phyloP scores from a whole-genome alignment of 192 early-diverging fungal species.

The Linnemannia schmuckeri region DNA sequence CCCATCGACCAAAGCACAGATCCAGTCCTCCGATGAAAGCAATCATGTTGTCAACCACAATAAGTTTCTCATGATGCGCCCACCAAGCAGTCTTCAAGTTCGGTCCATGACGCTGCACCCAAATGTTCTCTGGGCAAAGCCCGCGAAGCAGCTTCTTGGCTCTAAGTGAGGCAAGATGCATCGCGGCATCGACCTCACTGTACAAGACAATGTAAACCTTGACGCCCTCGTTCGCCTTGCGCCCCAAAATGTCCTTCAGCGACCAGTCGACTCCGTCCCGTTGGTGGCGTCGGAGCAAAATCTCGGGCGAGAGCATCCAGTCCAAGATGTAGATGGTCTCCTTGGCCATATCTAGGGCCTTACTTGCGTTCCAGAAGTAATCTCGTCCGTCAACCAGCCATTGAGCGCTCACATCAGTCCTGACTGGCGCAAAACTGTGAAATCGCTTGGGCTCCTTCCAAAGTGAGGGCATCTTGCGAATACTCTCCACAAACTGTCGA shows the following conservation, averaged over 20 bases:
- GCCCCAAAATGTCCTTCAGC: slow-evolving; percentile 78
- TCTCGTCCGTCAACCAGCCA: slow-evolving; percentile 85
- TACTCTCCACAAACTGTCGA: slow-evolving; percentile 71
- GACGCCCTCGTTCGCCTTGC: slow-evolving; percentile 87
- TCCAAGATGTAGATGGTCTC: slow-evolving; percentile 79
- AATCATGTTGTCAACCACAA: slow-evolving; percentile 81
- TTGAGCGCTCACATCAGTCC: slow-evolving; percentile 66
- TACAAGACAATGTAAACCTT: slow-evolving; percentile 87
- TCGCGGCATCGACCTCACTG: slow-evolving; percentile 82
- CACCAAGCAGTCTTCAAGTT: slow-evolving; percentile 79
- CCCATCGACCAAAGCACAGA: slow-evolving; percentile 87
- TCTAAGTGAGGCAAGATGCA: slow-evolving; percentile 78
- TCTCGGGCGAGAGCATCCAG: slow-evolving; percentile 82
- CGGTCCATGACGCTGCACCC: slow-evolving; percentile 81
- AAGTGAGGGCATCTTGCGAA: slow-evolving; percentile 62
- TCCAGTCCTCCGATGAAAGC: slow-evolving; percentile 89
- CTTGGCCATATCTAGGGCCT: slow-evolving; percentile 77
- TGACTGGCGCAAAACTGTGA: slow-evolving; percentile 81
- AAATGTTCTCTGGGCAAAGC: slow-evolving; percentile 78
- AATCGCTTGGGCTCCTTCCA: slow-evolving; percentile 75
- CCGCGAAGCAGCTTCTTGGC: slow-evolving; percentile 78
- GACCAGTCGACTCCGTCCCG: slow-evolving; percentile 75
- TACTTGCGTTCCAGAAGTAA: slow-evolving; percentile 79
- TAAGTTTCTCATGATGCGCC: slow-evolving; percentile 88
- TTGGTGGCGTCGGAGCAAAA: slow-evolving; percentile 78